These are phyloP conservation scores for Lophiostoma macrostomum DNA, from an alignment of 495 filamentous ascomycete species.

Conservation along the genomic window DNA sequence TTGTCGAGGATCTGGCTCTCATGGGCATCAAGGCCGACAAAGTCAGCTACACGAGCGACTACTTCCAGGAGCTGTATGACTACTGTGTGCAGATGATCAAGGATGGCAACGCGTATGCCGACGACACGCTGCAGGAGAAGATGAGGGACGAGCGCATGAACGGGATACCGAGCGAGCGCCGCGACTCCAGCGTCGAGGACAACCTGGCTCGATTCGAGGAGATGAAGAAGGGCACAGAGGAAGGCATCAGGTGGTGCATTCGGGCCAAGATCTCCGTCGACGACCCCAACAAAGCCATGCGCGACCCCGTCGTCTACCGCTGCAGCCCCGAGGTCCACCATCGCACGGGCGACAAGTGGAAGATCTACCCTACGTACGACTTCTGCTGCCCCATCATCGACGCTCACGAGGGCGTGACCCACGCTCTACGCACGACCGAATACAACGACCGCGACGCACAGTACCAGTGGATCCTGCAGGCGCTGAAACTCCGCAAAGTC, in stretches of 20 bases:
- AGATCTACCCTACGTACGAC: conserved; percentile 95
- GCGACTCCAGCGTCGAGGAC: conserved; percentile 75
- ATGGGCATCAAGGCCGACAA: conserved; percentile 84
- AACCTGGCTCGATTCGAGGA: conserved; percentile 76
- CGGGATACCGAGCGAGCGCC: conserved; percentile 69
- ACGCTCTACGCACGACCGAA: conserved; percentile 92
- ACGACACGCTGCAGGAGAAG: conserved; percentile 84
- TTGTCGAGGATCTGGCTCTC: conserved; percentile 77
- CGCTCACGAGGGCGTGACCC: conserved; percentile 85
- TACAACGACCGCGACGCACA: conserved; percentile 96
- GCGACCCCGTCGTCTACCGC: conserved; percentile 93
- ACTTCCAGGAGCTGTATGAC: conserved; percentile 84
- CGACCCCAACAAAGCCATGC: conserved; percentile 79
- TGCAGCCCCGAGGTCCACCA: conserved; percentile 80
- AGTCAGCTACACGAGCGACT: conserved; percentile 78
- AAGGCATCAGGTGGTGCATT: conserved; percentile 78
- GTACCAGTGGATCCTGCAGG: conserved; percentile 93
- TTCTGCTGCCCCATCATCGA: conserved; percentile 92
- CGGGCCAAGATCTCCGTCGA: conserved; percentile 84
- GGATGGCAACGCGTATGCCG: conserved; percentile 80
- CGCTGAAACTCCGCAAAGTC: conserved; percentile 79
- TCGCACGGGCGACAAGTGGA: conserved; percentile 85
- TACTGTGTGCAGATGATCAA: conserved; percentile 76
- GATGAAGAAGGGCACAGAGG: conserved; percentile 78
- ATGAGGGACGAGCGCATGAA: conserved; percentile 77